These are phyloP conservation scores for Capronia epimyces DNA, from an alignment of 2,329 filamentous ascomycete genomes.

Conservation along the genomic window DNA sequence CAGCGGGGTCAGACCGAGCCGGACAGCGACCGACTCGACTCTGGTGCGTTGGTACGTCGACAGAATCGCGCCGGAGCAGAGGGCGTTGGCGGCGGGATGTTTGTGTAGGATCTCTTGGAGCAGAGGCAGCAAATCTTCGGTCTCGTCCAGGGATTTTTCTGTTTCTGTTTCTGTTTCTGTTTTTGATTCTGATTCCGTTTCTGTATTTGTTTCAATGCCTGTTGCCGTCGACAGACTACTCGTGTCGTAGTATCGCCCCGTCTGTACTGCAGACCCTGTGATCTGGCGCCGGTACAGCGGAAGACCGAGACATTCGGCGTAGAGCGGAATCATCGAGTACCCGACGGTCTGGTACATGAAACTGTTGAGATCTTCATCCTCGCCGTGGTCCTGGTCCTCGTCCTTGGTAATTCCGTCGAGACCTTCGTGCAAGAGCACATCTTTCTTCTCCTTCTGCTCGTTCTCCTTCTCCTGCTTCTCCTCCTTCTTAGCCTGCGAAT, in stretches of 20 bases:
- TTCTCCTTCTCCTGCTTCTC: too few species aligned
- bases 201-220: too few species aligned
- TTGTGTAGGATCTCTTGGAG: slow-evolving; percentile 59
- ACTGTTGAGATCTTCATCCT: slow-evolving; percentile 72
- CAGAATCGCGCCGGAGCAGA: slow-evolving; percentile 86
- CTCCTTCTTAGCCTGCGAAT: too few species aligned
- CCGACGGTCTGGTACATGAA: slow-evolving; percentile 99
- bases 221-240: too few species aligned
- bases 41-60: slow-evolving; percentile 94
- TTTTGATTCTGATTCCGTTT: background rate
- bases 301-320: slow-evolving; percentile 69
- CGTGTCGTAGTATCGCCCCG: slow-evolving; percentile 63
- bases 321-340: slow-evolving; percentile 78
- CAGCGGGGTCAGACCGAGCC: slow-evolving; percentile 75
- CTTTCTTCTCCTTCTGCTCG: too few species aligned
- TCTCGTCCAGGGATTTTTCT: slow-evolving; percentile 60
- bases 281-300: slow-evolving; percentile 81
- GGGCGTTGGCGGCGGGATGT: slow-evolving; percentile 76
- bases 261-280: slow-evolving; percentile 63
- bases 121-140: slow-evolving; percentile 75
- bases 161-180: background rate
- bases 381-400: slow-evolving; percentile 30
- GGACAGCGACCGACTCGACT: slow-evolving; percentile 84
- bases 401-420: too few species aligned
- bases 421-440: too few species aligned